A percentile compares a stretch with the other conserved stretches of the same genome.
Conservation (phyloP, 2,329 filamentous ascomycete genomes). For the Rasamsonia emersonii region DNA sequence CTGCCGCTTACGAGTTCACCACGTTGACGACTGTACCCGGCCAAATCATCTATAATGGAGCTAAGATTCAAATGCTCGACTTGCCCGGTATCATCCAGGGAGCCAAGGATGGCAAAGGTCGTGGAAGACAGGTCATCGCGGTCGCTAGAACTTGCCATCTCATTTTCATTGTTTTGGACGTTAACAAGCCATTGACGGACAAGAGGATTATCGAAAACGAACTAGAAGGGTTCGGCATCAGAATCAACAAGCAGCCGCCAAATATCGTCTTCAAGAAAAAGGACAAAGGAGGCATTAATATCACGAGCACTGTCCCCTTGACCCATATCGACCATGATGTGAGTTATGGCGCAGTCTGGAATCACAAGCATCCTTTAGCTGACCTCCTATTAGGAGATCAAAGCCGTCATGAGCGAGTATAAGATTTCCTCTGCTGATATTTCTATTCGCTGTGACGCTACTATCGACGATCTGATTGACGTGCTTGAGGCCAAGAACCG, state of each 20-base stretch:
- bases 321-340: slow-evolving; percentile 83
- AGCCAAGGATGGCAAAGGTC: slow-evolving; percentile 94
- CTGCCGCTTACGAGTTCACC: slow-evolving; percentile 96
- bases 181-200: slow-evolving; percentile 96
- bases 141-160: slow-evolving; percentile 98
- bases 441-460: slow-evolving; percentile 94
- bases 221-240: slow-evolving; percentile 92
- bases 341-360: too few species aligned
- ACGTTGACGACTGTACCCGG: slow-evolving; percentile 95
- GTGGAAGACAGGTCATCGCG: slow-evolving; percentile 96
- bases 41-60: slow-evolving; percentile 92
- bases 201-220: slow-evolving; percentile 93
- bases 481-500: slow-evolving; percentile 87
- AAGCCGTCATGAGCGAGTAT: slow-evolving; percentile 95
- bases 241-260: slow-evolving; percentile 92
- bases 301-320: slow-evolving; percentile 88
- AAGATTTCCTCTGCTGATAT: slow-evolving; percentile 95
- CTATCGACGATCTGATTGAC: slow-evolving; percentile 94
- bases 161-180: slow-evolving; percentile 96
- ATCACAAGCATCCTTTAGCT: too few species aligned
- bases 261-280: slow-evolving; percentile 99
- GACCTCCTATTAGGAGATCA: slow-evolving; percentile 61
- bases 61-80: slow-evolving; percentile 96
- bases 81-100: slow-evolving; percentile 97
- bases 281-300: slow-evolving; percentile 93